phyloP scores from a whole-genome alignment of 495 filamentous ascomycete species.

The Hyaloscypha finlandica region DNA sequence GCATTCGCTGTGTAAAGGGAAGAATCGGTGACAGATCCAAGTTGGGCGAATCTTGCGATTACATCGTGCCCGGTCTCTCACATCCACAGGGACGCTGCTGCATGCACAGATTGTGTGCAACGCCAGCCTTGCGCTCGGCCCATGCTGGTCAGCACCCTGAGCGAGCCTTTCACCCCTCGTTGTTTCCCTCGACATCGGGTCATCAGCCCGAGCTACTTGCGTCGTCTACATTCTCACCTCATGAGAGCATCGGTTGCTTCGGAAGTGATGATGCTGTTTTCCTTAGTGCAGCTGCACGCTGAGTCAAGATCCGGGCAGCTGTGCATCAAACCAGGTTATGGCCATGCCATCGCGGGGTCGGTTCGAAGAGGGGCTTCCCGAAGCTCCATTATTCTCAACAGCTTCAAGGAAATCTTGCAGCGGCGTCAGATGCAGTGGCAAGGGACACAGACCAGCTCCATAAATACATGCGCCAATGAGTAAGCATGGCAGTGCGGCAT shows the following conservation, averaged over 20 bases:
- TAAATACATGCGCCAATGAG: not conserved
- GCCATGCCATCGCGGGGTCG: not conserved
- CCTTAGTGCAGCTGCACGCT: not conserved
- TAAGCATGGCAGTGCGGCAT: not conserved
- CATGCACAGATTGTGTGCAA: not conserved
- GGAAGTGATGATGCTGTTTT: not conserved
- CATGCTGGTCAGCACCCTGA: not conserved
- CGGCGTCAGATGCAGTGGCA: not conserved
- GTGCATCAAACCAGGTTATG: too few relatives aligned
- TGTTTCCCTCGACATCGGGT: not conserved
- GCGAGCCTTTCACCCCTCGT: not conserved
- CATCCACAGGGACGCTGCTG: conserved; percentile 4
- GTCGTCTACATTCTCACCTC: not conserved
- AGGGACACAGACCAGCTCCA: not conserved
- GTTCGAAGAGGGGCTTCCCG: not conserved
- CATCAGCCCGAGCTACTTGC: not conserved
- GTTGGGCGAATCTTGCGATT: not conserved
- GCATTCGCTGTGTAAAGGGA: not conserved
- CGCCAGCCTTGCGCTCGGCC: conserved; percentile 7
- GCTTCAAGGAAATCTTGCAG: not conserved
- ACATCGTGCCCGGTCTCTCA: not conserved
- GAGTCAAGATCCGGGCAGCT: not conserved
- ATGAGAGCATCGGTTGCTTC: not conserved
- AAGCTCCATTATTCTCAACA: not conserved
- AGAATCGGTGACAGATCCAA: not conserved